Evolutionary conservation across 495 filamentous ascomycete species (phyloP).

Genomic region (Penicillium ucsense): DNA sequence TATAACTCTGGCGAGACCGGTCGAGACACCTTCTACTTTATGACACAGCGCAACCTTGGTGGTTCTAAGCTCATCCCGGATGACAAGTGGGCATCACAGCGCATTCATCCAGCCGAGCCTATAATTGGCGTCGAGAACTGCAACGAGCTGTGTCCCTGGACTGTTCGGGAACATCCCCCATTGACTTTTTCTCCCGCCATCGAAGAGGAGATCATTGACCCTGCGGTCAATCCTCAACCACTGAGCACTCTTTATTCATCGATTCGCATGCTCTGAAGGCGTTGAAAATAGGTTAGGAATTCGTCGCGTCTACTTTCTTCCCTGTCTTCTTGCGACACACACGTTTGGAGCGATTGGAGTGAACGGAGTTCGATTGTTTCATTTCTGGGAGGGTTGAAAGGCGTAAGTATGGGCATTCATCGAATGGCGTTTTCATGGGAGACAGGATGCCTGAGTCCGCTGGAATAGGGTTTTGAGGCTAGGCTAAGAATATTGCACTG

Average conservation of each 20-base stretch:
- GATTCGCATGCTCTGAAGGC: conserved; percentile 25
- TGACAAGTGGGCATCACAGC: conserved; percentile 24
- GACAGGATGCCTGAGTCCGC: too few relatives aligned
- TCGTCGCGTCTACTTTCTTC: too few relatives aligned
- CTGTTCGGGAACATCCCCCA: conserved; percentile 32
- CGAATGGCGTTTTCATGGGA: too few relatives aligned
- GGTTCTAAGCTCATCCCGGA: conserved; percentile 21
- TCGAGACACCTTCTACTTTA: conserved; percentile 29
- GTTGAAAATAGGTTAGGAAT: background rate
- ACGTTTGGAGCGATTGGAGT: too few relatives aligned
- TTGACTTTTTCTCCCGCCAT: conserved; percentile 25
- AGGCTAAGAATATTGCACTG: too few relatives aligned
- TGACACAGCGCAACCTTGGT: conserved; percentile 33
- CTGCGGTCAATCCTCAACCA: conserved; percentile 28
- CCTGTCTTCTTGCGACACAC: too few relatives aligned
- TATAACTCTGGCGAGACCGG: conserved; percentile 16
- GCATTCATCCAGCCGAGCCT: conserved; percentile 34
- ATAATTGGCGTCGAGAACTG: conserved; percentile 31
- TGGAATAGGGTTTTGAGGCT: too few relatives aligned
- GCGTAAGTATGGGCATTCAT: too few relatives aligned
- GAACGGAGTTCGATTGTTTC: background rate
- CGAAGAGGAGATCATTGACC: conserved; percentile 29
- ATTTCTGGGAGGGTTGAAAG: too few relatives aligned
- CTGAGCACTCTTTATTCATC: conserved; percentile 30
- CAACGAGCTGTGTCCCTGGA: conserved; percentile 38